phyloP scores from a whole-genome alignment of 345 rosid genomes.

The Noccaea caerulescens region DNA sequence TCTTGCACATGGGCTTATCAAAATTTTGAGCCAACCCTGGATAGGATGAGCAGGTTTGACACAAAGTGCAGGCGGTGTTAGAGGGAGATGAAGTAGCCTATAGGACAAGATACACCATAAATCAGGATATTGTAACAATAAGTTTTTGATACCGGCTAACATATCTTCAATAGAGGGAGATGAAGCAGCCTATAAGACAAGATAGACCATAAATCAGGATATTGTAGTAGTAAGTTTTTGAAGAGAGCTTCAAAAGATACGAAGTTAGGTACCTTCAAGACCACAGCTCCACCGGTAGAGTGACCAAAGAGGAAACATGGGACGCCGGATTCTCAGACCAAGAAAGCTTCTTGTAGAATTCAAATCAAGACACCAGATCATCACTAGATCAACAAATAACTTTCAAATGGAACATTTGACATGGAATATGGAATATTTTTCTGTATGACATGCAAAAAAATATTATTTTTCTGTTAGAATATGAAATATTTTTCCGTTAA shows the following conservation, averaged over 20 bases:
- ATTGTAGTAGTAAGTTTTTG: background rate
- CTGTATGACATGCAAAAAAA: too few relatives aligned
- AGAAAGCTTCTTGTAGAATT: conserved; percentile 65
- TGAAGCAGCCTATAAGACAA: conserved; percentile 66
- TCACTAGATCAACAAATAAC: background rate
- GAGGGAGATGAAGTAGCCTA: conserved; percentile 73
- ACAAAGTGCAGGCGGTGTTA: conserved; percentile 93
- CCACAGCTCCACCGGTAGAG: conserved; percentile 98
- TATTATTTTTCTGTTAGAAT: too few relatives aligned
- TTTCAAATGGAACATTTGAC: background rate
- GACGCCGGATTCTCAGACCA: conserved; percentile 77
- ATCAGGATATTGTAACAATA: conserved; percentile 8
- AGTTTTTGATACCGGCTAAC: conserved; percentile 66
- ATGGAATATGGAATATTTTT: too few relatives aligned
- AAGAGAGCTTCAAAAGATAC: background rate
- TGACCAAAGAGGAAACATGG: conserved; percentile 99
- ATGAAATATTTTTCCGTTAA: too few relatives aligned
- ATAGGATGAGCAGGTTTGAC: conserved; percentile 91
- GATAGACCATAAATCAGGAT: conserved; percentile 15
- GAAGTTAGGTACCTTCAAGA: conserved; percentile 64
- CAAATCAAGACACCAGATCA: conserved; percentile 17
- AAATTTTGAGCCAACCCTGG: background rate
- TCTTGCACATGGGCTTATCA: background rate
- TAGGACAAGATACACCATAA: conserved; percentile 25
- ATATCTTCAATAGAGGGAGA: conserved; percentile 57